Percentiles rank a stretch among this genome's conserved stretches.
phyloP scores from a whole-genome alignment of 495 filamentous ascomycete genomes.

The Penicillium robsamsonii region DNA sequence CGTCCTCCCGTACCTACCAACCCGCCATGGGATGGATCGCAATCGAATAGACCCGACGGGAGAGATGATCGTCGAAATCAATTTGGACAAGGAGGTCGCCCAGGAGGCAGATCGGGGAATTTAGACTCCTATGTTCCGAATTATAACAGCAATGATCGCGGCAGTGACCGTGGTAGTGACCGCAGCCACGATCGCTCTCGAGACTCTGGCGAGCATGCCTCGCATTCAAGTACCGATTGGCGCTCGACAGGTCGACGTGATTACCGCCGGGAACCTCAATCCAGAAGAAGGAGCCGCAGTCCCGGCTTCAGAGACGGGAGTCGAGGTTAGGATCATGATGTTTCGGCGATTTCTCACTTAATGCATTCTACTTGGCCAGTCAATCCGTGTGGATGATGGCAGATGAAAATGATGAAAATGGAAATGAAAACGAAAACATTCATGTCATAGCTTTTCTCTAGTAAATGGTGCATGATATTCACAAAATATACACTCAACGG shows the following conservation, averaged over 20 bases:
- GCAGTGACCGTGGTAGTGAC: constrained; percentile 22
- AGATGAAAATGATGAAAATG: constrained; percentile 1
- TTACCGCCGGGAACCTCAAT: constrained; percentile 31
- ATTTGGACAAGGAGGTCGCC: constrained; percentile 23
- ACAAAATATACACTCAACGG: constrained; percentile 3
- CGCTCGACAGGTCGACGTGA: constrained; percentile 28
- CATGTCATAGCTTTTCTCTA: constrained; percentile 18
- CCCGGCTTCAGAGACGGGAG: constrained; percentile 30
- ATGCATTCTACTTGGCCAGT: constrained; percentile 1
- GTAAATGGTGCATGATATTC: constrained; percentile 2
- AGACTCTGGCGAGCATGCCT: constrained; percentile 22
- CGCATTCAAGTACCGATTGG: constrained; percentile 23
- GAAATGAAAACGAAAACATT: constrained; percentile 10
- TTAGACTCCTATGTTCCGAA: constrained; percentile 44
- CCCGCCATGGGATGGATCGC: constrained; percentile 31
- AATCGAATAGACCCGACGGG: constrained; percentile 26
- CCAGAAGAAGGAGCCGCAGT: constrained; percentile 42
- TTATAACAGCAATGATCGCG: constrained; percentile 22
- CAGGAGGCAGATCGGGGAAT: constrained; percentile 28
- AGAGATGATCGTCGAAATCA: constrained; percentile 36
- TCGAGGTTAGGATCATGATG: constrained; percentile 10
- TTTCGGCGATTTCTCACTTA: neutral
- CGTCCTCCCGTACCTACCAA: constrained; percentile 35
- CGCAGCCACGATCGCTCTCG: constrained; percentile 25
- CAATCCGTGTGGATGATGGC: neutral